Evolutionary conservation across 202 grass and related monocot genomes (phyloP).

Genomic region (Schoenoplectus tabernaemontani): DNA sequence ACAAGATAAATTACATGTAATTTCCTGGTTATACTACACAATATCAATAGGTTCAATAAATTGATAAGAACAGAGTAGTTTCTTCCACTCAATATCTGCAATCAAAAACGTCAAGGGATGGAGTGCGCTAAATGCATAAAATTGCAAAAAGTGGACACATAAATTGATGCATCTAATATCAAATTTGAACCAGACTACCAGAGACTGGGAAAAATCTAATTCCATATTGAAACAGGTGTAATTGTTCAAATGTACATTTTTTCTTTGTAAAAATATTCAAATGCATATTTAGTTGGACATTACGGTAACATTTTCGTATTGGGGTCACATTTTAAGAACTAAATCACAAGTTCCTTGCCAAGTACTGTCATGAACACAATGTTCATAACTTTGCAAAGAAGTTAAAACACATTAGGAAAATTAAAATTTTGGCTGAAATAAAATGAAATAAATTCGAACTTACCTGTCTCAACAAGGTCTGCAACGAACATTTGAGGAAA

Average conservation of each 20-base stretch:
- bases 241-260: too few relatives aligned
- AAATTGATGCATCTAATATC: background rate
- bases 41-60: background rate
- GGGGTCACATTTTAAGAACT: background rate
- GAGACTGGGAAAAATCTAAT: background rate
- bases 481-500: constrained; percentile 12
- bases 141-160: too few relatives aligned
- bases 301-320: background rate
- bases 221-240: background rate
- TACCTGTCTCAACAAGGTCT: constrained; percentile 12
- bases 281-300: background rate
- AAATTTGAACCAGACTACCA: background rate
- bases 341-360: background rate
- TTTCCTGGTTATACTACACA: background rate
- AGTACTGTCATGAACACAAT: background rate
- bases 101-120: background rate
- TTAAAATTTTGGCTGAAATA: background rate
- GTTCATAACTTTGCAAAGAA: background rate
- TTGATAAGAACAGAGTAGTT: background rate
- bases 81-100: background rate
- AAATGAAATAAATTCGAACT: background rate
- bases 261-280: background rate
- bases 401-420: background rate
- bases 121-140: background rate
- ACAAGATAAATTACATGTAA: background rate